Percentiles rank a stretch among this genome's conserved stretches.
These are phyloP conservation scores for Ganoderma sinense DNA, from an alignment of 1,284 basidiomycete species.

Conservation along the genomic window DNA sequence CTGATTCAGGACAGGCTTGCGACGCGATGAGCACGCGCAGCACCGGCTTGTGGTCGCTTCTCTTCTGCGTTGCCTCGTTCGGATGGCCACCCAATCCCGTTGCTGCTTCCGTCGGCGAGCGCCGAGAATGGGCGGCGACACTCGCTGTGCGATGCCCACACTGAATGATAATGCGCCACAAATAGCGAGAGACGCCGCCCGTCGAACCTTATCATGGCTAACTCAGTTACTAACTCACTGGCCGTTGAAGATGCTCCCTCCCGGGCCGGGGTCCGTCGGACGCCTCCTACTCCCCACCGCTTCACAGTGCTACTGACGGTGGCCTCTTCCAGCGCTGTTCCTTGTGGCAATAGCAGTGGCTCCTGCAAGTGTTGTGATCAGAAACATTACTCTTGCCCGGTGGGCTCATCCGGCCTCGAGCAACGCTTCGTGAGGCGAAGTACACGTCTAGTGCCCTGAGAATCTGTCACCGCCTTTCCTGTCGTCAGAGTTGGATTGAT, in stretches of 20 bases:
- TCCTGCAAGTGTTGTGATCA: neutral
- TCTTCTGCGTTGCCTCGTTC: neutral
- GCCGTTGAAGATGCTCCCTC: no score
- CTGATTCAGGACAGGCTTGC: neutral
- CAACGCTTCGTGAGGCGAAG: neutral
- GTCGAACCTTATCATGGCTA: neutral
- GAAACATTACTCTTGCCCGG: neutral
- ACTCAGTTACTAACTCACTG: no score
- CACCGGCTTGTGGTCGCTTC: neutral
- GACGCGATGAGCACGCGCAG: neutral
- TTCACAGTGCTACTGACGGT: no score
- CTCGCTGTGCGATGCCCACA: neutral
- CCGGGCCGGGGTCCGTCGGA: no score
- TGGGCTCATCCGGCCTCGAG: no score
- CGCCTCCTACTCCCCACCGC: no score
- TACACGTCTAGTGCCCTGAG: neutral
- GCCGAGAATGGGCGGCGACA: neutral
- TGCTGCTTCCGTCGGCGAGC: neutral
- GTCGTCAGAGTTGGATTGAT: slow-evolving; percentile 3
- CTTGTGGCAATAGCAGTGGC: neutral
- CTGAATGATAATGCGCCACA: neutral
- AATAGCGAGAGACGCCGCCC: neutral
- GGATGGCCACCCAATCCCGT: neutral
- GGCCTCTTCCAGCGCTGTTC: no score
- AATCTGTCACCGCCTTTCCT: neutral